Evolutionary conservation across 495 filamentous ascomycete species (phyloP).

Genomic region (Trichoderma erinaceum): DNA sequence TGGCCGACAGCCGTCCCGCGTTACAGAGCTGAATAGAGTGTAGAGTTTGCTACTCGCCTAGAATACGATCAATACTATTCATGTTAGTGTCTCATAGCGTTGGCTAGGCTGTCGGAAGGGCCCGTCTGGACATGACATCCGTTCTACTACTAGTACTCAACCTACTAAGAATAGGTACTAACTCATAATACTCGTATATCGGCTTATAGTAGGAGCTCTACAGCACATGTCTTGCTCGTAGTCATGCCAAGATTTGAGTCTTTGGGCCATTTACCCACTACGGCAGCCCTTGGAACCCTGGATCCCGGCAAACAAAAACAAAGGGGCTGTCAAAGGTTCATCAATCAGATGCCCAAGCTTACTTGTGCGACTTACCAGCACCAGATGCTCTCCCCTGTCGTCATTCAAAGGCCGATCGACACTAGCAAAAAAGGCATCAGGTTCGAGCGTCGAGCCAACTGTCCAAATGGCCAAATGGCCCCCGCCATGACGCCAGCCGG

Average conservation of each 20-base stretch:
- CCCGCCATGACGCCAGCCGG: conserved; percentile 12
- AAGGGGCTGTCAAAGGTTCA: no score
- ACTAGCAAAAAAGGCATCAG: background rate
- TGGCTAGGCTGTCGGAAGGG: background rate
- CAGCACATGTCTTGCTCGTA: no score
- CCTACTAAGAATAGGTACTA: no score
- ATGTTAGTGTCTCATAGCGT: no score
- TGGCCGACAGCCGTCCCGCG: conserved; percentile 1
- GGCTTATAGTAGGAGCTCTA: no score
- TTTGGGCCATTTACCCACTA: no score
- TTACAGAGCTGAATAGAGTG: background rate
- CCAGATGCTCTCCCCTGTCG: background rate
- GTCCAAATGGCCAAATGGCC: background rate
- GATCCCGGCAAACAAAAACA: no score
- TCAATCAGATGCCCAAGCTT: no score
- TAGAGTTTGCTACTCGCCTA: background rate
- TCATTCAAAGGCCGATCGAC: background rate
- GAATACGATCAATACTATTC: background rate
- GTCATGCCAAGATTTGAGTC: no score
- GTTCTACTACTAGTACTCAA: background rate
- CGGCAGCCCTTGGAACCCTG: no score
- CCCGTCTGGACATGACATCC: background rate
- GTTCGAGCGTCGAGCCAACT: background rate
- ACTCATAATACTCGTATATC: no score
- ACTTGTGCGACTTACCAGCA: no score